Conservation (phyloP, 331 rosid species). For the Pyrus hybrid region DNA sequence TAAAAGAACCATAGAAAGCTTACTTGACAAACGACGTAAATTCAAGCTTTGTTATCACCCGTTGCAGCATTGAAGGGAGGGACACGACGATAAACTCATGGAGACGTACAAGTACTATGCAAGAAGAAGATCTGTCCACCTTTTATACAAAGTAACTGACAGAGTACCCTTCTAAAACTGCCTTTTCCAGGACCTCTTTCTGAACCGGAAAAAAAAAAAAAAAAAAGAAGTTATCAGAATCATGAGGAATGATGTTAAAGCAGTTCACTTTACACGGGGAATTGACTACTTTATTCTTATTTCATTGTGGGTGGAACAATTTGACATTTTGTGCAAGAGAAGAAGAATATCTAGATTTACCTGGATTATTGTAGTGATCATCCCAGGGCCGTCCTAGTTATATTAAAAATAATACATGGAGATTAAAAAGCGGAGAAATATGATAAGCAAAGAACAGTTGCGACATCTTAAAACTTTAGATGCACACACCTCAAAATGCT, state of each 20-base stretch:
- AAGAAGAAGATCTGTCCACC: slow-evolving; percentile 11
- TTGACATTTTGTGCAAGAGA: not conserved
- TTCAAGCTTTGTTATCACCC: not conserved
- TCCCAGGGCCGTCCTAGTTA: slow-evolving; percentile 68
- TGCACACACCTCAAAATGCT: slow-evolving; percentile 52
- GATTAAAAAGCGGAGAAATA: not conserved
- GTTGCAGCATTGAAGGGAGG: not conserved
- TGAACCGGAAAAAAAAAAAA: slow-evolving; percentile 19
- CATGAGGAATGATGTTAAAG: too few species aligned
- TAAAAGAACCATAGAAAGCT: not conserved
- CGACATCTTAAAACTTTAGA: not conserved
- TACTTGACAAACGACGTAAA: not conserved
- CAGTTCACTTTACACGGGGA: not conserved
- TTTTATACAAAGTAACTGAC: slow-evolving; percentile 20
- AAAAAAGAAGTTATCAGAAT: not conserved
- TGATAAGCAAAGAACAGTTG: not conserved
- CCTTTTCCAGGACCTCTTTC: slow-evolving; percentile 66
- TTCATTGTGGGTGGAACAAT: not conserved
- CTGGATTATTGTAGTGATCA: slow-evolving; percentile 54
- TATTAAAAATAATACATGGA: slow-evolving; percentile 6
- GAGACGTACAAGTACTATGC: not conserved
- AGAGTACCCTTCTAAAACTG: slow-evolving; percentile 50
- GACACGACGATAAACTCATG: not conserved
- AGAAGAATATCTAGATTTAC: slow-evolving; percentile 24
- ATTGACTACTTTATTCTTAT: not conserved